A percentile compares a stretch with the other conserved stretches of the same genome.
Evolutionary conservation across 2,329 filamentous ascomycete species (phyloP).

Genomic region (Alternaria infectoria): DNA sequence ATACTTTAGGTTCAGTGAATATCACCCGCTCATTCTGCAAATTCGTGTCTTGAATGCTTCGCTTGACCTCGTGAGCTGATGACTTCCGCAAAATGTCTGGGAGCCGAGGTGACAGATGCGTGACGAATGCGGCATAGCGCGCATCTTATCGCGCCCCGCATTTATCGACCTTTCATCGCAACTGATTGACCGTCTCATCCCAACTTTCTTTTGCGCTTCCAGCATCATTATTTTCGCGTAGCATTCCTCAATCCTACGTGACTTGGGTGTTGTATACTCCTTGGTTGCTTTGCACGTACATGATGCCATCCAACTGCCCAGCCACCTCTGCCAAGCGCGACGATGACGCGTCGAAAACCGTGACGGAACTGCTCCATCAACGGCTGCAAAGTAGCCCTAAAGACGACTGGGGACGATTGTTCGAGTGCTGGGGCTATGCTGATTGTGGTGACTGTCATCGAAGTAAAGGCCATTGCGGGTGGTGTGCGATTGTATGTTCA

Average conservation of each 20-base stretch:
- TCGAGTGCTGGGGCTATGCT: conserved; percentile 43
- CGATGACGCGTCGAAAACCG: conserved; percentile 19
- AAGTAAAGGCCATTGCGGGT: conserved; percentile 49
- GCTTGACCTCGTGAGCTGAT: not conserved
- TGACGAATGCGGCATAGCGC: conserved; percentile 15
- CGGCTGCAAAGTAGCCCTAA: conserved; percentile 36
- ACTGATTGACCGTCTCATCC: not conserved
- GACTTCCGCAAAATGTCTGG: not conserved
- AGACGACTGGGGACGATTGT: conserved; percentile 39
- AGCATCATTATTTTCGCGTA: not conserved
- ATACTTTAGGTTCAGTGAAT: conserved; percentile 18
- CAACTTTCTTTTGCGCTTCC: not conserved
- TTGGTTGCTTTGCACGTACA: not conserved
- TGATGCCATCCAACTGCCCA: conserved; percentile 24
- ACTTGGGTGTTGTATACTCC: not conserved
- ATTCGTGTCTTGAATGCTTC: not conserved
- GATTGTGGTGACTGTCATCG: conserved; percentile 48
- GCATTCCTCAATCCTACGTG: not conserved
- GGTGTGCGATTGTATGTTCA: conserved; percentile 52
- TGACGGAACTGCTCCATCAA: conserved; percentile 31
- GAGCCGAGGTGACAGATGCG: conserved; percentile 1
- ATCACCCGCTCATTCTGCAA: not conserved
- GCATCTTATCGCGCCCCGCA: conserved; percentile 7
- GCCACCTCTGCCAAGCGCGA: not conserved
- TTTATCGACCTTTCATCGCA: not conserved